phyloP scores from a whole-genome alignment of 805 yeast species.

The Spathaspora passalidarum region DNA sequence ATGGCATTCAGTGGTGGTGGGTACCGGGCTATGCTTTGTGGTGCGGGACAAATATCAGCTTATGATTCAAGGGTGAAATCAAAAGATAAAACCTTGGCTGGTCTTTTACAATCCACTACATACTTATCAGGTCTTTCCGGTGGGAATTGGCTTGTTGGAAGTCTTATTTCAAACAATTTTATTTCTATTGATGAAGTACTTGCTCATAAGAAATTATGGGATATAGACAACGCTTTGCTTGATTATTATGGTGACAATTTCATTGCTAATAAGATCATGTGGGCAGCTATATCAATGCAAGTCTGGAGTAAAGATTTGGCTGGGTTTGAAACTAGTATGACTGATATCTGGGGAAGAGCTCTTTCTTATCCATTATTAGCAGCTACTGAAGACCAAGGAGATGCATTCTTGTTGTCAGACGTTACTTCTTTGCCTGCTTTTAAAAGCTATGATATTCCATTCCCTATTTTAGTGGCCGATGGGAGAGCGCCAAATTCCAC shows the following conservation, averaged over 20 bases:
- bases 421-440: slow-evolving; percentile 36
- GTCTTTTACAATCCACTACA: slow-evolving; percentile 67
- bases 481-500: slow-evolving; percentile 61
- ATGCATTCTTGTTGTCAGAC: slow-evolving; percentile 19
- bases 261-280: slow-evolving; percentile 2
- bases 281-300: slow-evolving; percentile 53
- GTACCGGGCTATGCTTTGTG: slow-evolving; percentile 80
- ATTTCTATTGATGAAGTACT: slow-evolving; percentile 42
- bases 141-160: slow-evolving; percentile 67
- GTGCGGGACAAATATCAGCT: slow-evolving; percentile 84
- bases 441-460: slow-evolving; percentile 36
- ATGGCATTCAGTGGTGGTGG: slow-evolving; percentile 71
- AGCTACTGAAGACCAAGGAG: slow-evolving; percentile 22
- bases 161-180: slow-evolving; percentile 61
- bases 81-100: slow-evolving; percentile 65
- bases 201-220: slow-evolving; percentile 29
- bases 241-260: slow-evolving; percentile 58
- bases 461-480: slow-evolving; percentile 40
- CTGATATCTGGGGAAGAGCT: slow-evolving; percentile 46
- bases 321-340: slow-evolving; percentile 36
- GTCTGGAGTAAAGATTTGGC: slow-evolving; percentile 32
- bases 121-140: slow-evolving; percentile 75
- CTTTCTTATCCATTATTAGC: slow-evolving; percentile 38
- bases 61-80: slow-evolving; percentile 67
- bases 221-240: slow-evolving; percentile 65